Conservation (phyloP, 2,329 filamentous ascomycete genomes). For the Phialemoniopsis sp. region DNA sequence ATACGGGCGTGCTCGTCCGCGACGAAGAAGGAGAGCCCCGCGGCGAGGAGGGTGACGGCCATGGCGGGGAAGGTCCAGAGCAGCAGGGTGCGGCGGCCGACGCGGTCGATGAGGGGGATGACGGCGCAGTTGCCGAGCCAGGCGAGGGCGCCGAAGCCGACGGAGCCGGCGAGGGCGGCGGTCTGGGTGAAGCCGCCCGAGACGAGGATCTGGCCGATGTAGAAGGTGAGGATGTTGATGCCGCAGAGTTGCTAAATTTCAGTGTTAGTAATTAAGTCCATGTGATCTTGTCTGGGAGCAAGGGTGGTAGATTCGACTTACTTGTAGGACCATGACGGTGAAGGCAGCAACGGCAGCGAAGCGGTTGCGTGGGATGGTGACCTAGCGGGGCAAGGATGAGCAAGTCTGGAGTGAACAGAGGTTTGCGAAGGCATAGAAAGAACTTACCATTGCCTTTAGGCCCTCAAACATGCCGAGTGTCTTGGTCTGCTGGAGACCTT, state of each 20-base stretch:
- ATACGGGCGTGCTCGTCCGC: slow-evolving; percentile 26
- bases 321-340: slow-evolving; percentile 67
- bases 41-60: slow-evolving; percentile 43
- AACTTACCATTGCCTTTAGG: too few relatives aligned
- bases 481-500: too few relatives aligned
- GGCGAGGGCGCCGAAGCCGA: slow-evolving; percentile 63
- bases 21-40: slow-evolving; percentile 42
- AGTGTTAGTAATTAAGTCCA: too few relatives aligned
- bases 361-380: slow-evolving; percentile 58
- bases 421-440: too few relatives aligned
- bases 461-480: too few relatives aligned
- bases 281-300: too few relatives aligned
- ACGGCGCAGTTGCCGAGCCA: slow-evolving; percentile 61
- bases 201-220: slow-evolving; percentile 57
- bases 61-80: slow-evolving; percentile 63
- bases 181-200: slow-evolving; percentile 46
- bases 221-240: slow-evolving; percentile 54
- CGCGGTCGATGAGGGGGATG: slow-evolving; percentile 64
- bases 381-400: too few relatives aligned
- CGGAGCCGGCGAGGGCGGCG: slow-evolving; percentile 52
- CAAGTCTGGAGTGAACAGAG: too few relatives aligned
- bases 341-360: slow-evolving; percentile 56
- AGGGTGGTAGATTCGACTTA: too few relatives aligned
- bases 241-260: slow-evolving; percentile 4
- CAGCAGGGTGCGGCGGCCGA: slow-evolving; percentile 60